These are phyloP conservation scores for Hypoxylon sp. DNA, from an alignment of 2,329 filamentous ascomycete species.

Conservation along the genomic window DNA sequence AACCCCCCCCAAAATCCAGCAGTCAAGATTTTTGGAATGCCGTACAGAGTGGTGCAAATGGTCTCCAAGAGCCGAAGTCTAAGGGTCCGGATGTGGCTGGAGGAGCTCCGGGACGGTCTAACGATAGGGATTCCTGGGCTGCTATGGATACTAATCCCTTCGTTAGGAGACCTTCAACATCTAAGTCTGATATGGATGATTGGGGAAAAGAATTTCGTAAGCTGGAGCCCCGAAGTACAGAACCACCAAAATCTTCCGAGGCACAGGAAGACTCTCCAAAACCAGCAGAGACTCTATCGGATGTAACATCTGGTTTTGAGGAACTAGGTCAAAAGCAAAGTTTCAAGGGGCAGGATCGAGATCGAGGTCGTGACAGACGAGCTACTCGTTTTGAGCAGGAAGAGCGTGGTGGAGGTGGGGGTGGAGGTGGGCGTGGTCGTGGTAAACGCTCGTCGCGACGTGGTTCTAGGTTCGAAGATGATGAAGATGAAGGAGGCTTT, in stretches of 20 bases:
- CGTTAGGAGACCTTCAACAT: background rate
- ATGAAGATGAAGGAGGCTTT: slow-evolving; percentile 50
- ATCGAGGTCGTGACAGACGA: slow-evolving; percentile 23
- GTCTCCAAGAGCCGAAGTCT: background rate
- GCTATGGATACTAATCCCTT: background rate
- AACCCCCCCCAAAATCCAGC: slow-evolving; percentile 27
- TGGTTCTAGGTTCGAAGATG: slow-evolving; percentile 46
- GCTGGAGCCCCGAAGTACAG: background rate
- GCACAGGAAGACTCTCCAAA: background rate
- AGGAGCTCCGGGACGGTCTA: slow-evolving; percentile 16
- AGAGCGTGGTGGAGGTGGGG: slow-evolving; percentile 18
- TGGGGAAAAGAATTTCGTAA: slow-evolving; percentile 43
- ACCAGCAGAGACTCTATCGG: background rate
- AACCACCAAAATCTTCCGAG: background rate
- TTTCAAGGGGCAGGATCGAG: slow-evolving; percentile 7
- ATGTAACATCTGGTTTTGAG: background rate
- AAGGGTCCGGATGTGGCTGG: background rate
- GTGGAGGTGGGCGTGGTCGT: slow-evolving; percentile 16
- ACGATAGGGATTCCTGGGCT: slow-evolving; percentile 29
- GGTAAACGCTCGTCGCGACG: slow-evolving; percentile 41
- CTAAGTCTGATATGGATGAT: slow-evolving; percentile 7
- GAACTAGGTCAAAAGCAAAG: background rate
- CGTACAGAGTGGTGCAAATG: slow-evolving; percentile 12
- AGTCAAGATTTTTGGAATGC: slow-evolving; percentile 44
- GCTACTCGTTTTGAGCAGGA: slow-evolving; percentile 23